Evolutionary conservation across 805 yeast species (phyloP).

Genomic region (Maudiozyma pseudohumilis): DNA sequence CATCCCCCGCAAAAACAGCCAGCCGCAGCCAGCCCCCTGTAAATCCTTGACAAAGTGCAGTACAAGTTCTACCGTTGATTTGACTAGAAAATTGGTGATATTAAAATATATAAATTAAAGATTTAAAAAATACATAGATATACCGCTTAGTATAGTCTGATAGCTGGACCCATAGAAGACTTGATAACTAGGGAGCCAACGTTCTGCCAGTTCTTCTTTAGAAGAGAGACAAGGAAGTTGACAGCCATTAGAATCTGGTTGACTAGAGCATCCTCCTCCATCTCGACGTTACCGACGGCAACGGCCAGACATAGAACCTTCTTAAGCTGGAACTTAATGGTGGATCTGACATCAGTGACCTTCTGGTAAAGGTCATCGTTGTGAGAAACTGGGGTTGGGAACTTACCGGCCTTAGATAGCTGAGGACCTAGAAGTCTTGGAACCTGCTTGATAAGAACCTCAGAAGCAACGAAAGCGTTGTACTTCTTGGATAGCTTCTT

Average conservation of each 20-base stretch:
- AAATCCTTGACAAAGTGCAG: too few relatives aligned
- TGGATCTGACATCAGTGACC: constrained; percentile 95
- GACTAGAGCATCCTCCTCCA: constrained; percentile 92
- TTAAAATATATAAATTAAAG: not conserved
- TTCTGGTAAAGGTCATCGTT: constrained; percentile 93
- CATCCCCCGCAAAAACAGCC: too few relatives aligned
- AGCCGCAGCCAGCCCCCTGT: too few relatives aligned
- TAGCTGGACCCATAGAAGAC: constrained; percentile 99
- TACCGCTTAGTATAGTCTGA: constrained; percentile 85
- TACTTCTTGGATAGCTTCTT: constrained; percentile 99
- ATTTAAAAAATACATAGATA: constrained; percentile 2
- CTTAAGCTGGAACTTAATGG: constrained; percentile 99
- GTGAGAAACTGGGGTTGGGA: constrained; percentile 99
- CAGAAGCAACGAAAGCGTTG: constrained; percentile 99
- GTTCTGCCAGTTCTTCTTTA: constrained; percentile 99
- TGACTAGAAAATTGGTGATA: not conserved
- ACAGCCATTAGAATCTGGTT: constrained; percentile 98
- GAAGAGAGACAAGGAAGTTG: constrained; percentile 97
- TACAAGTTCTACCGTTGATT: too few relatives aligned
- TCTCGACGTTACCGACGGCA: constrained; percentile 98
- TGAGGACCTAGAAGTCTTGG: constrained; percentile 99
- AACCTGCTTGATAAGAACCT: constrained; percentile 97
- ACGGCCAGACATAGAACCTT: constrained; percentile 99
- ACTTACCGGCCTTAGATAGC: constrained; percentile 99
- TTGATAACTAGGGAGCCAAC: constrained; percentile 98